Evolutionary conservation across 2,329 filamentous ascomycete species (phyloP), one percentile per base, ranked within the genome.

Genomic region (Gremmenia infestans): DNA sequence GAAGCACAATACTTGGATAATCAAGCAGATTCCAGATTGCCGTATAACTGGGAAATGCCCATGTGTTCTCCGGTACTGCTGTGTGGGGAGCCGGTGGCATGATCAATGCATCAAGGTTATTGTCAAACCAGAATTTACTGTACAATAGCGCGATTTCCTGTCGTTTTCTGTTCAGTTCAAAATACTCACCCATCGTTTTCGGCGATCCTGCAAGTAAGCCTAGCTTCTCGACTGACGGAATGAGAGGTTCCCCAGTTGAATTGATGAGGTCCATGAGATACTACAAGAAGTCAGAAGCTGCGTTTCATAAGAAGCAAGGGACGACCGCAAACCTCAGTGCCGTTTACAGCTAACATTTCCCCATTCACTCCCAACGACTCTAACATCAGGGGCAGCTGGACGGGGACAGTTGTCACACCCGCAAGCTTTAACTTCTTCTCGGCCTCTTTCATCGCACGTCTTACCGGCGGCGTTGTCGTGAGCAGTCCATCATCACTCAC

Each of bases 51-150:
- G 59, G 48, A 28, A 40, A 22, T 22, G 32, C 56, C 49, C 54
- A 83, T 0, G 70, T 73, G 63, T 83, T 80, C 63, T 82, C 76
- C 17, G 69, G 70, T 1, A 78, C 74, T 1, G 81, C 79, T 0
- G 78, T 81, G 14, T 70, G 74, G 58, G 78, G 76, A 5, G 78
- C 75, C 2, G 73, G 72, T 4, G 77, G 74, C 49, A 72, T 73
- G 8, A 83, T 51, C 0, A 83, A 66, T 0, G 74, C 76, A 65
- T 83, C 80, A 3, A 83, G 65, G 5, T 70, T 62, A 19, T 78
- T 64, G n/a, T 73, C 64, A 0, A 71, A 64, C 68, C 77, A 74
- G 0, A 73, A 37, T 25, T 70, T 68, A 12, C 76, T 72, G 71
- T 74, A 82, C 0, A 58, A 64, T 17, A 73, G 69, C 5, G 68